A percentile compares a stretch with the other conserved stretches of the same genome.
These are phyloP conservation scores for Penicillium coprophilum DNA, from an alignment of 495 filamentous ascomycete species.

Conservation along the genomic window DNA sequence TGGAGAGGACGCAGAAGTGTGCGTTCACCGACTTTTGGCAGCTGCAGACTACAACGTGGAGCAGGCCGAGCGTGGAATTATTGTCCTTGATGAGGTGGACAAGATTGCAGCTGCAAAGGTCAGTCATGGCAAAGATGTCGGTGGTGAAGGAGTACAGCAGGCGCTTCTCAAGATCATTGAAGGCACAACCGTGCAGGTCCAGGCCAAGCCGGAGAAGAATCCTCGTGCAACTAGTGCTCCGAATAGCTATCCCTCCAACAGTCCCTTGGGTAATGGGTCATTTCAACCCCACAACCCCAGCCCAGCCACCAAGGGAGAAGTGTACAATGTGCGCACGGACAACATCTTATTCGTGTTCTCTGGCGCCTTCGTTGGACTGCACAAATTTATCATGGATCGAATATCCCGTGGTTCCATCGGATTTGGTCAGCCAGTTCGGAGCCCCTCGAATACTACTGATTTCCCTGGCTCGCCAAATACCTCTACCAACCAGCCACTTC, in stretches of 20 bases:
- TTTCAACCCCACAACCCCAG: slow-evolving; percentile 40
- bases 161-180: slow-evolving; percentile 94
- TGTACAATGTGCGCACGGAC: slow-evolving; percentile 87
- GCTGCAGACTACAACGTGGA: slow-evolving; percentile 88
- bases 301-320: slow-evolving; percentile 67
- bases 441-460: slow-evolving; percentile 32
- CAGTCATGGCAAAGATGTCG: slow-evolving; percentile 76
- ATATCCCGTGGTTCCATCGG: slow-evolving; percentile 87
- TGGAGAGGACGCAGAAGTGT: slow-evolving; percentile 91
- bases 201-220: slow-evolving; percentile 75
- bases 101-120: slow-evolving; percentile 81
- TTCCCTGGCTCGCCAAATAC: slow-evolving; percentile 24
- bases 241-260: slow-evolving; percentile 49
- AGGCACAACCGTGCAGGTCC: slow-evolving; percentile 83
- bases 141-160: slow-evolving; percentile 94
- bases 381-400: slow-evolving; percentile 83
- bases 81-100: slow-evolving; percentile 94
- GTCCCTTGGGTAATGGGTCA: slow-evolving; percentile 46
- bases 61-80: slow-evolving; percentile 85
- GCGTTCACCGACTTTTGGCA: slow-evolving; percentile 83
- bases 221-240: slow-evolving; percentile 47
- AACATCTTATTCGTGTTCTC: slow-evolving; percentile 97
- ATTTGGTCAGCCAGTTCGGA: slow-evolving; percentile 79
- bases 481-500: slow-evolving; percentile 45
- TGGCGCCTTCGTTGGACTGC: slow-evolving; percentile 89